Base-by-base conservation (phyloP, 2,329 filamentous ascomycete genomes). In the Sarocladium brachiariae region DNA sequence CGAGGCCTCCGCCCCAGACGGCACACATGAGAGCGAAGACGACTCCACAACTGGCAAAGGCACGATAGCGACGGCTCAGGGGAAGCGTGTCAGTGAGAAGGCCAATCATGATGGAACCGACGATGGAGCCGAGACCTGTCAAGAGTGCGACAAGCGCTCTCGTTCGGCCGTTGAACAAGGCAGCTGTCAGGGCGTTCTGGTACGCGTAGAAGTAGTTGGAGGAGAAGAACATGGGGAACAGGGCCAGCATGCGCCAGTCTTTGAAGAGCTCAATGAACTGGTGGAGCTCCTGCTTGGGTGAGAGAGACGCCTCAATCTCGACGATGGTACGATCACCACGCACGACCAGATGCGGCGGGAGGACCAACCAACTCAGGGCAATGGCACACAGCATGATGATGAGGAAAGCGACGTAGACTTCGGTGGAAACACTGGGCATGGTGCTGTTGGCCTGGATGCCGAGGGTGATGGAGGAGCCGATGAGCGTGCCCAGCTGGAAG, bases 121-220 rank as follows among this genome's bases (percentile, higher is more conserved):
- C 59, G 60, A 91, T 89, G 60, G 89, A 86, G 56, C 83, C 80
- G 19, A 80, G 64, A 72, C 85, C 89, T 68, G 89, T 87, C 9
- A 88, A 71, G 1, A 84, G 70, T 56, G 77, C 81, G 66, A 89
- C 89, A 53, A 91, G 74, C n/a, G 86, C 76, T 27, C 84, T 78
- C 8, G 87, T 89, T 55, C 87, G 81, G 35, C 82, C 81, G 63
- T 85, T 84, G 72, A 90, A 91, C 56, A 82, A 78, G 43, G 80
- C 78, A 13, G 74, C 72, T 57, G 90, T 90, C 66, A 90, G 76
- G 46, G 75, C 77, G 61, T 89, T 89, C 59, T 91, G 87, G 65
- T 91, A 92, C 51, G 82, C 81, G 67, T 88, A 88, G 68, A 92
- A 92, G 84, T 86, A 89, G 65, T 92, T 91, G 62, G 83, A 87